Evolutionary conservation across 2,329 filamentous ascomycete species (phyloP).

Genomic region (Neoascochyta sp.): DNA sequence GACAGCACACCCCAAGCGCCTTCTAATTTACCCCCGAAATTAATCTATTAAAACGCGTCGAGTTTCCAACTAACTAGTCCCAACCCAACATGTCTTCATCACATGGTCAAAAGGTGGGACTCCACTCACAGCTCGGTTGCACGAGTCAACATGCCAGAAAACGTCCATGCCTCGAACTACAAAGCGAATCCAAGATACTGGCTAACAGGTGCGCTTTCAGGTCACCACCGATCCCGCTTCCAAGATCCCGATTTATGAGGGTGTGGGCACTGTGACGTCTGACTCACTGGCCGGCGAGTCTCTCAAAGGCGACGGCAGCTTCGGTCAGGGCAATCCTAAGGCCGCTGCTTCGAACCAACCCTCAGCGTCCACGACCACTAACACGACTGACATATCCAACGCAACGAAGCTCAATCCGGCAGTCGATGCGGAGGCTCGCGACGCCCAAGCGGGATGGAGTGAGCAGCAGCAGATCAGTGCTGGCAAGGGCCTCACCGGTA

Average conservation of each 20-base stretch:
- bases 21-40: too few species aligned
- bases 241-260: slow-evolving; percentile 53
- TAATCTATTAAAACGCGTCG: too few species aligned
- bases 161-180: too few species aligned
- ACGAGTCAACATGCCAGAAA: slow-evolving; percentile 6
- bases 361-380: slow-evolving; percentile 53
- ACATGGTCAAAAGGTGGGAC: slow-evolving; percentile 8
- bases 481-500: slow-evolving; percentile 26
- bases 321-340: slow-evolving; percentile 57
- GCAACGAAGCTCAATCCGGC: slow-evolving; percentile 52
- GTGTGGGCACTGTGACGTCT: slow-evolving; percentile 59
- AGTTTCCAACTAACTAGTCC: too few species aligned
- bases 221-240: slow-evolving; percentile 49
- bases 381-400: slow-evolving; percentile 54
- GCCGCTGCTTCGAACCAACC: slow-evolving; percentile 50
- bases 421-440: slow-evolving; percentile 45
- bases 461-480: slow-evolving; percentile 43
- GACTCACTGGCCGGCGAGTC: slow-evolving; percentile 79
- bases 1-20: too few species aligned
- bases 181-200: too few species aligned
- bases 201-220: too few species aligned
- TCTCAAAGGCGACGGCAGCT: slow-evolving; percentile 55
- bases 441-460: slow-evolving; percentile 39
- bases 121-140: background rate
- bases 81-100: slow-evolving; percentile 8